A percentile compares a stretch with the other conserved stretches of the same genome.
phyloP scores from a whole-genome alignment of 768 basidiomycete genomes.

The Mrakia hoshinonis region DNA sequence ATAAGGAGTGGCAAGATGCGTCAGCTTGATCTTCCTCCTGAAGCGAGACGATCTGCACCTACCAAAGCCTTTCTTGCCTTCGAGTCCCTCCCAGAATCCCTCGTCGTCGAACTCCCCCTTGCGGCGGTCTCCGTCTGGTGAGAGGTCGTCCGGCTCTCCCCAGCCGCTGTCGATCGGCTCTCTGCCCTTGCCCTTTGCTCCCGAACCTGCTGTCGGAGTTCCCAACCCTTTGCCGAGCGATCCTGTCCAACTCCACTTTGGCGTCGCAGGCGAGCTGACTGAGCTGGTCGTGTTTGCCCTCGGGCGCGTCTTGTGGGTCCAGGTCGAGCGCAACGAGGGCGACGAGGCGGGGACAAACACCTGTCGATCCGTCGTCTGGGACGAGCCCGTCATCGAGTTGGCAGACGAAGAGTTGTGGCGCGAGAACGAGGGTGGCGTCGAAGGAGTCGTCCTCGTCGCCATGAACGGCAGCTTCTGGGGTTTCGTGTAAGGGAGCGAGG shows the following conservation, averaged over 20 bases:
- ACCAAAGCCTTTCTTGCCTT: not conserved
- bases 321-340: not conserved
- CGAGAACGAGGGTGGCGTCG: not conserved
- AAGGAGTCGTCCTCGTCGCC: not conserved
- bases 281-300: not conserved
- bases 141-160: constrained; percentile 1
- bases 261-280: not conserved
- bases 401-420: not conserved
- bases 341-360: constrained; percentile 4
- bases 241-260: not conserved
- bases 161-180: constrained; percentile 3
- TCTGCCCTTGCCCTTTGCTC: not conserved
- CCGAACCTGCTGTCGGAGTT: not conserved
- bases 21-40: not conserved
- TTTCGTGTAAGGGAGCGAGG: not conserved
- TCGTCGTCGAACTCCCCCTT: constrained; percentile 1
- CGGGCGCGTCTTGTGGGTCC: not conserved
- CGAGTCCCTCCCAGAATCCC: constrained; percentile 13
- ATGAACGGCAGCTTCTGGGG: not conserved
- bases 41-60: not conserved
- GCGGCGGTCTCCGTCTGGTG: not conserved
- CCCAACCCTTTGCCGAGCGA: not conserved
- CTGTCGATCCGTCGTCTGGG: not conserved
- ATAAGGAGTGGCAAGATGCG: not conserved
- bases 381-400: not conserved